Evolutionary conservation across 345 rosid species (phyloP), one percentile per base, ranked within the genome.

Genomic region (Brassica juncea): DNA sequence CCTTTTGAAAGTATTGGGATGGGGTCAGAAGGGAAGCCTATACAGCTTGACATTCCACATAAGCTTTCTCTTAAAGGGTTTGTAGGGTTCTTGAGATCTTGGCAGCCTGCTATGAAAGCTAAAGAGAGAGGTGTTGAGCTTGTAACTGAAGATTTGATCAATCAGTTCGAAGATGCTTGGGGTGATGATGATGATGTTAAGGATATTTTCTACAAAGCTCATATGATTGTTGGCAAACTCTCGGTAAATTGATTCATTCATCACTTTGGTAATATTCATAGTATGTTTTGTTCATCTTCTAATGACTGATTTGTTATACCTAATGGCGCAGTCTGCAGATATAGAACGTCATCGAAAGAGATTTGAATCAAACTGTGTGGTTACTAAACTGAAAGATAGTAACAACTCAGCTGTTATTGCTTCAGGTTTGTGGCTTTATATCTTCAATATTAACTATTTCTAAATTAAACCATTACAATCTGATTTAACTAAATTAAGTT

Each of bases 101-200:
- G 82, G 82, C 78, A 79, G 11, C 82, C 82, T 4, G 77, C 78
- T 1, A 68, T 79, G 82, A 79, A 79, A 73, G 82, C 82, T 54
- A 80, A 80, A 69, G 82, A 80, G 63, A 6, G 75, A 49, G 82
- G 82, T 0, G 82, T 80, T 27, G 82, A 80, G 35, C 82, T 80
- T 63, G 79, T 80, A 0, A 80, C 79, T 14, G 74, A 74, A 61
- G 79, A 74, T 54, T 4, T 80, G 61, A 74, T 80, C 47, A 52
- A 28, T 4, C n/a, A 54, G 4, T 80, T 80, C 63, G 79, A 80
- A 69, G 82, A 74, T 15, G 82, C 82, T 74, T 80, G 82, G 82
- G 82, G 79, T 74, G 82, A 80, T 80, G 79, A 80, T 21, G 79
- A 80, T 68, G 79, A 80, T 32, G 82, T 80, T 62, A 80, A 80